phyloP scores from a whole-genome alignment of 2,329 filamentous ascomycete species.

The Arachnomyces sp. region DNA sequence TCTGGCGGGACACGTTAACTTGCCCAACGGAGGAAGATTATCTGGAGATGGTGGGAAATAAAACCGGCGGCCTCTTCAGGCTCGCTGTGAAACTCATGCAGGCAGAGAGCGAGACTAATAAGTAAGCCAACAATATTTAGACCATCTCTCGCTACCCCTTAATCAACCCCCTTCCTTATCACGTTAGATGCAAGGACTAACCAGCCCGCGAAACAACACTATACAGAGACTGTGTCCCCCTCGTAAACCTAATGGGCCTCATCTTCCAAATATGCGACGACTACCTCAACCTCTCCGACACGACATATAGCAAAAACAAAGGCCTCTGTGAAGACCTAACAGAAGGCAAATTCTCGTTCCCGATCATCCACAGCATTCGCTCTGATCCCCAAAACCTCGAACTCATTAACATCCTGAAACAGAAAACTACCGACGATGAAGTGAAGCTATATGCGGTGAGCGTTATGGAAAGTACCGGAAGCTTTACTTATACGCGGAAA shows the following conservation, averaged over 20 bases:
- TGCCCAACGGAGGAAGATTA: slow-evolving; percentile 34
- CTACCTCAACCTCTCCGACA: slow-evolving; percentile 68
- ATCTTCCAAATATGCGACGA: slow-evolving; percentile 47
- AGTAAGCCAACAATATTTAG: too few relatives aligned
- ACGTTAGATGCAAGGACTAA: slow-evolving; percentile 4
- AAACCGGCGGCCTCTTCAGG: slow-evolving; percentile 35
- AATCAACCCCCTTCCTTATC: not conserved
- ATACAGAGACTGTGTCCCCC: slow-evolving; percentile 37
- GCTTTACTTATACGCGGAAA: slow-evolving; percentile 74
- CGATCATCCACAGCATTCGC: slow-evolving; percentile 23
- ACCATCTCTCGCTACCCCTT: too few relatives aligned
- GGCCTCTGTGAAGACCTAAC: slow-evolving; percentile 56
- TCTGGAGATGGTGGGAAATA: slow-evolving; percentile 35
- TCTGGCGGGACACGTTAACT: slow-evolving; percentile 30
- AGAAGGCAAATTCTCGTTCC: slow-evolving; percentile 26
- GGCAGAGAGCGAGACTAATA: slow-evolving; percentile 17
- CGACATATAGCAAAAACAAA: slow-evolving; percentile 72
- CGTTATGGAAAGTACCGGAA: slow-evolving; percentile 86
- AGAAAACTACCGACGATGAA: slow-evolving; percentile 72
- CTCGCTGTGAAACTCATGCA: slow-evolving; percentile 31
- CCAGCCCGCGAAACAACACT: slow-evolving; percentile 4
- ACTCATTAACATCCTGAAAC: slow-evolving; percentile 81
- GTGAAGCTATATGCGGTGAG: slow-evolving; percentile 83
- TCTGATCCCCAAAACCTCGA: slow-evolving; percentile 55
- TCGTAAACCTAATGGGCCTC: slow-evolving; percentile 51